Evolutionary conservation across 345 rosid genomes (phyloP).

Genomic region (Atalantia buxifolia): DNA sequence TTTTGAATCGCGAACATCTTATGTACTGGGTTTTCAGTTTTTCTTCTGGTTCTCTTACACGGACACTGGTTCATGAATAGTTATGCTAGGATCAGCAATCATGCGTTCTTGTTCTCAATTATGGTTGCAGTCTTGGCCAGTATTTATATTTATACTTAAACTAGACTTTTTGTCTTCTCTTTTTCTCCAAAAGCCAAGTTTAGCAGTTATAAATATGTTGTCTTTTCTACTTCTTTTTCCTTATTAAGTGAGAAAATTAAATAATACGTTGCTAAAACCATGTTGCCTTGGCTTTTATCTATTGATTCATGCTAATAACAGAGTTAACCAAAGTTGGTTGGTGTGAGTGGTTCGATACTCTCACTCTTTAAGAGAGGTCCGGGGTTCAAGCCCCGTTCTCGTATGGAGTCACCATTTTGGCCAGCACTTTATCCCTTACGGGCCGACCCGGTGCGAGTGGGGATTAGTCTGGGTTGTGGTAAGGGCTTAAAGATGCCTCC

Average conservation of each 20-base stretch:
- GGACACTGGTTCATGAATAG: background rate
- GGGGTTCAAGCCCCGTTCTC: too few species aligned
- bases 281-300: background rate
- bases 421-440: too few species aligned
- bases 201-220: background rate
- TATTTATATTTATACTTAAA: background rate
- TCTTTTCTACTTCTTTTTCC: background rate
- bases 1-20: background rate
- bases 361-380: too few species aligned
- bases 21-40: background rate
- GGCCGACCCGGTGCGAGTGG: too few species aligned
- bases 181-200: background rate
- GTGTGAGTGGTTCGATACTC: too few species aligned
- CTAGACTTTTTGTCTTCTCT: background rate
- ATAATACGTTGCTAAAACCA: background rate
- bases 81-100: background rate
- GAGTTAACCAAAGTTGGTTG: too few species aligned
- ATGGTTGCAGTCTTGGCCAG: background rate
- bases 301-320: background rate
- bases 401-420: too few species aligned
- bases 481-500: too few species aligned
- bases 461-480: too few species aligned
- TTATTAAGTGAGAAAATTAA: background rate
- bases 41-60: background rate
- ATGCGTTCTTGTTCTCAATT: background rate